Conservation (phyloP, 2,329 filamentous ascomycete genomes). For the Drechslerella coelobrocha region DNA sequence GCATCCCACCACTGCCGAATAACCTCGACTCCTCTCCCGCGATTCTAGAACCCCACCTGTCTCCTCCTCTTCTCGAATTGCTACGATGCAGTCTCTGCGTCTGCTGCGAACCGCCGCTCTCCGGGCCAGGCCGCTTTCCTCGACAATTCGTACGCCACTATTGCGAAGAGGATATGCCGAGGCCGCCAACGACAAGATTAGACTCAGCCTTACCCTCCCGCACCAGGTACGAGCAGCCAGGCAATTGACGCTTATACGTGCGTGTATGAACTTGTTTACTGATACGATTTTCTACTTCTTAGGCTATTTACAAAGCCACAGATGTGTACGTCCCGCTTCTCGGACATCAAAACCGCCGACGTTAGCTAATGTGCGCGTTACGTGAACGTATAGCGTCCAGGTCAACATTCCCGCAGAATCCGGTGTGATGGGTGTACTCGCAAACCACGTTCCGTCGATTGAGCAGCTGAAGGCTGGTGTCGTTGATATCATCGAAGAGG, state of each 20-base stretch:
- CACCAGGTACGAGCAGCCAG: slow-evolving; percentile 79
- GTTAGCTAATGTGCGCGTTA: slow-evolving; percentile 8
- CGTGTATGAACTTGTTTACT: slow-evolving; percentile 7
- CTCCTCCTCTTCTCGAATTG: slow-evolving; percentile 22
- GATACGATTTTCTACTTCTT: slow-evolving; percentile 33
- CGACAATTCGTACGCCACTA: slow-evolving; percentile 72
- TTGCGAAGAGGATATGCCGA: slow-evolving; percentile 92
- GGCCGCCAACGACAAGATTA: slow-evolving; percentile 89
- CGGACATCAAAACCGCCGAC: slow-evolving; percentile 13
- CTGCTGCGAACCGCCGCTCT: slow-evolving; percentile 65
- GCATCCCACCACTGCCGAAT: slow-evolving; percentile 38
- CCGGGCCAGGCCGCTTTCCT: slow-evolving; percentile 76
- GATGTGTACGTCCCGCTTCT: slow-evolving; percentile 68
- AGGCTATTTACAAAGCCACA: slow-evolving; percentile 74
- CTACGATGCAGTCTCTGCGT: slow-evolving; percentile 42
- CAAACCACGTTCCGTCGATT: slow-evolving; percentile 97
- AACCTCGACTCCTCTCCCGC: slow-evolving; percentile 1
- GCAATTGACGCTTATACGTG: neutral
- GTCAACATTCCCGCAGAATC: slow-evolving; percentile 99
- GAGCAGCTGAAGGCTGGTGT: slow-evolving; percentile 98
- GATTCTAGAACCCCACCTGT: slow-evolving; percentile 10
- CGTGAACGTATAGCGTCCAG: slow-evolving; percentile 70
- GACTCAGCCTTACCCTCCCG: slow-evolving; percentile 95
- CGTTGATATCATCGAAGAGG: slow-evolving; percentile 94
- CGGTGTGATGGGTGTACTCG: slow-evolving; percentile 98